A percentile compares a stretch with the other conserved stretches of the same genome.
These are phyloP conservation scores for Exobasidium rhododendri DNA, from an alignment of 1,284 basidiomycete genomes.

Conservation along the genomic window DNA sequence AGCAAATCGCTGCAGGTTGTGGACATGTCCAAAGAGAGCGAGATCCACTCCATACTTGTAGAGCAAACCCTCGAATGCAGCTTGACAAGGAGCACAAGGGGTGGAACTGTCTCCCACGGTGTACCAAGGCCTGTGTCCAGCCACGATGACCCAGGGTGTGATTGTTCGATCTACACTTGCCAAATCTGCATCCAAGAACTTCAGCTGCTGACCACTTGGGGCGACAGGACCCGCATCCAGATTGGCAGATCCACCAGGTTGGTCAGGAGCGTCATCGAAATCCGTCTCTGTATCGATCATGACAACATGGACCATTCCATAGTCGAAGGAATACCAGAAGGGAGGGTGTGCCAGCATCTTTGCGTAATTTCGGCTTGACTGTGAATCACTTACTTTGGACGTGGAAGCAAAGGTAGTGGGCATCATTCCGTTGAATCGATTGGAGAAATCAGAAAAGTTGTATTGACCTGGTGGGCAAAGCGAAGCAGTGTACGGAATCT, in stretches of 20 bases:
- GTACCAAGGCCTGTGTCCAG: constrained; percentile 41
- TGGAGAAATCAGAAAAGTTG: constrained; percentile 34
- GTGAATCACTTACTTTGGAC: constrained; percentile 7
- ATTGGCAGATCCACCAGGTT: constrained; percentile 23
- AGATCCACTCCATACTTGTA: constrained; percentile 54
- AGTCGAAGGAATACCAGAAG: constrained; percentile 38
- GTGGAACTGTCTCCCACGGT: constrained; percentile 18
- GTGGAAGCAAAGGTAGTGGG: constrained; percentile 24
- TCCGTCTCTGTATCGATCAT: constrained; percentile 45
- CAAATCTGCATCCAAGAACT: constrained; percentile 49
- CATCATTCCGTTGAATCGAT: constrained; percentile 25
- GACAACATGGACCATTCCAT: constrained; percentile 37
- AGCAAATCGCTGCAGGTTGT: constrained; percentile 54
- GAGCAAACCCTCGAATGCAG: constrained; percentile 53
- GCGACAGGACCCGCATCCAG: constrained; percentile 20
- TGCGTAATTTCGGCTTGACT: constrained; percentile 1
- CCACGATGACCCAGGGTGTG: constrained; percentile 56
- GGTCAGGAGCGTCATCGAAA: constrained; percentile 30
- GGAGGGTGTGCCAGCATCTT: constrained; percentile 8
- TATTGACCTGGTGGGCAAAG: constrained; percentile 34
- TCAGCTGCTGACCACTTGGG: constrained; percentile 19
- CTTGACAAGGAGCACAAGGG: constrained; percentile 47
- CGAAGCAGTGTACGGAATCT: constrained; percentile 18
- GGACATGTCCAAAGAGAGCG: constrained; percentile 53
- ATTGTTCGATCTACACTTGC: constrained; percentile 52